Conservation (phyloP, 129 eudicot genomes). For the Centrapalus pauciflorus region DNA sequence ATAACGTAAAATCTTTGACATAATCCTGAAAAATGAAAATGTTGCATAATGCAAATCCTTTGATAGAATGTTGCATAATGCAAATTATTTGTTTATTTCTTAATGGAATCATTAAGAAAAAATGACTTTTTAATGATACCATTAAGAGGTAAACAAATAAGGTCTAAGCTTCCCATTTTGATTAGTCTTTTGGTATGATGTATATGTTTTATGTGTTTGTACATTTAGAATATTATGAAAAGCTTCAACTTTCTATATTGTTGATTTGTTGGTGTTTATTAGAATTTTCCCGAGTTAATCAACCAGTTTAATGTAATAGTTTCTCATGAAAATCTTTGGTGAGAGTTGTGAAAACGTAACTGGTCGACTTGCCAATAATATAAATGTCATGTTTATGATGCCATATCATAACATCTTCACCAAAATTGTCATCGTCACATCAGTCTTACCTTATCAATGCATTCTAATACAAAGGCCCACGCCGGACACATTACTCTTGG, state of each 20-base stretch:
- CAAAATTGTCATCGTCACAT: not conserved
- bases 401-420: not conserved
- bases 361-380: not conserved
- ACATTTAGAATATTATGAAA: not conserved
- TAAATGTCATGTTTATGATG: not conserved
- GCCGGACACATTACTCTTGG: not conserved
- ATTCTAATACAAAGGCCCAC: not conserved
- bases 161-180: no score
- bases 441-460: not conserved
- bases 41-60: no score
- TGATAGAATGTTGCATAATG: no score
- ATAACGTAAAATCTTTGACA: no score
- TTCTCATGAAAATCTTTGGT: not conserved
- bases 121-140: no score
- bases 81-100: no score
- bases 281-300: not conserved
- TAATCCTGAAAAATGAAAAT: no score
- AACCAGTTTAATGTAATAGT: conserved; percentile 3
- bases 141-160: no score
- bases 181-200: conserved; percentile 2
- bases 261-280: not conserved
- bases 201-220: not conserved
- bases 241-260: not conserved
- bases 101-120: no score
- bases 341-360: conserved; percentile 8